Evolutionary conservation across 1,284 basidiomycete genomes (phyloP), one percentile per base, ranked within the genome.

Genomic region (Heterobasidion parviporum): DNA sequence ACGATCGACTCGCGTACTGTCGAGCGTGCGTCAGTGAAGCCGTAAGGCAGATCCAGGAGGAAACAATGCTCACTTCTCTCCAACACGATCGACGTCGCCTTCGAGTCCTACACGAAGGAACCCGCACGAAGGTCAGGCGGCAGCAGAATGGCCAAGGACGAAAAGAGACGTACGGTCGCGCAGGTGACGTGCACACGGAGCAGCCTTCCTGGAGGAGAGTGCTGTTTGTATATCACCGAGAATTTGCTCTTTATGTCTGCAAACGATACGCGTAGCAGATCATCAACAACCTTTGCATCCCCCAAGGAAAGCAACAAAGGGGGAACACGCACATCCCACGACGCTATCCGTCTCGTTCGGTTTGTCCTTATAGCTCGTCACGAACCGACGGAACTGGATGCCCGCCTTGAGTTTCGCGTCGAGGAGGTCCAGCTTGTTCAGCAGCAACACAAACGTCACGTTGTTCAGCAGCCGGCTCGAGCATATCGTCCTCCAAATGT

Each of bases 391-490:
- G 59, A 86, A 83, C 55, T 70, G 68, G 20, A 81, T 65, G 2
- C 81, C 82, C 2, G 75, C 60, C 57, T 73, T 69, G 15, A 86
- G 71, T 62, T 84, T 82, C 33, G 69, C 65, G 26, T 78, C 73
- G 14, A 86, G 67, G 53, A 85, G 74, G 63, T 86, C 83, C 57
- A 74, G 73, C 62, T 86, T 86, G 70, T 86, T 86, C 10, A 86
- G 70, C 62, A 85, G 76, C 12, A 86, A 65, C 47, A 85, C 77
- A 56, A 86, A 75, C 53, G 80, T 77, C 18, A 81, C 76, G 1
- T 70, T 64, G 6, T 70, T 68, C 1, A 86, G 73, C 8, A 84
- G 67, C 59, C 75, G 78, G 66, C 81, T 83, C 57, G 74, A 71
- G 63, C 81, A 85, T 32, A 85, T 74, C 51, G 72, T 73, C 64